These are phyloP conservation scores for Perkinsus olseni DNA, from an alignment of 169 alveolate species.

Conservation along the genomic window DNA sequence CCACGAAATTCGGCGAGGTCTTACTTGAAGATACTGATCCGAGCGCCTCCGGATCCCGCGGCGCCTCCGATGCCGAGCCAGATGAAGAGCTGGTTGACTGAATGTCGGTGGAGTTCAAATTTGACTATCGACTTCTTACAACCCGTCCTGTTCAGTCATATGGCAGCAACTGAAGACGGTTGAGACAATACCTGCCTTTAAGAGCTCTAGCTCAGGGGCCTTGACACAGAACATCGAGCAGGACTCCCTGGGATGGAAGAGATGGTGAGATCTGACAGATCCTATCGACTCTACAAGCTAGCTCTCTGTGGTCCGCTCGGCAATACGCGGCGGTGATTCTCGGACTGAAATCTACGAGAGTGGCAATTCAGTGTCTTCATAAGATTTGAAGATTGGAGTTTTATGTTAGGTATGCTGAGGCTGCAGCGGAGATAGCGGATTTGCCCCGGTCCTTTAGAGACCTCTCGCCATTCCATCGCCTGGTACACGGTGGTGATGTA, in stretches of 20 bases:
- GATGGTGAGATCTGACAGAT: neutral
- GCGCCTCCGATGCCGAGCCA: constrained; percentile 75
- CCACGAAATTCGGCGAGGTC: constrained; percentile 51
- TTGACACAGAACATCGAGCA: constrained; percentile 47
- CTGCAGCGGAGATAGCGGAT: constrained; percentile 88
- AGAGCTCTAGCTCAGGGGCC: constrained; percentile 26
- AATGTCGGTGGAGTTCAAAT: constrained; percentile 5
- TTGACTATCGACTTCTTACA: neutral
- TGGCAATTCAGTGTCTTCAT: too few relatives aligned
- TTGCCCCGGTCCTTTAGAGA: constrained; percentile 82
- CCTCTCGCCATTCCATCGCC: constrained; percentile 75
- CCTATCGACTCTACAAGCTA: too few relatives aligned
- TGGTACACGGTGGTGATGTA: constrained; percentile 41
- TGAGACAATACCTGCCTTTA: constrained; percentile 40
- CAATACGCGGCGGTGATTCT: too few relatives aligned
- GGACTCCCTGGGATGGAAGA: constrained; percentile 48
- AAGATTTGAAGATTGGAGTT: too few relatives aligned
- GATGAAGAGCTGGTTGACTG: constrained; percentile 70
- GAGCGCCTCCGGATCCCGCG: constrained; percentile 73
- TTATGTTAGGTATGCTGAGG: constrained; percentile 91
- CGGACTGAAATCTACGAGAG: too few relatives aligned
- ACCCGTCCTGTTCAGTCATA: constrained; percentile 12
- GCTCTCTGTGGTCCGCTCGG: too few relatives aligned
- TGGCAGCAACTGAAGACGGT: constrained; percentile 53
- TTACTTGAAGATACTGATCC: constrained; percentile 66